Evolutionary conservation across 2,329 filamentous ascomycete species (phyloP).

Genomic region (Colletotrichum tropicale): DNA sequence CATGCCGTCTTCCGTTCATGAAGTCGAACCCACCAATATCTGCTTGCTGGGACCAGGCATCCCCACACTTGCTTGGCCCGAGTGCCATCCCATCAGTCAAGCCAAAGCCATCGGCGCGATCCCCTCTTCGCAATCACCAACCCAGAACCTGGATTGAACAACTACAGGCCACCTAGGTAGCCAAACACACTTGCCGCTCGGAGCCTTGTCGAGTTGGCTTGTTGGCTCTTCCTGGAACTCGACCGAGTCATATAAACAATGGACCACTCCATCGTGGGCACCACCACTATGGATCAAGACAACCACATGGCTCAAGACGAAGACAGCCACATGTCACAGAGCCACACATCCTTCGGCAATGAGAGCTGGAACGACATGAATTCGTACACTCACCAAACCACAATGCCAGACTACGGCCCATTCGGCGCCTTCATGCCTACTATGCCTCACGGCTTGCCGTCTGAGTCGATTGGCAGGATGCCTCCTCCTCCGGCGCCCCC

Average conservation of each 20-base stretch:
- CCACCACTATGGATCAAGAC: slow-evolving; percentile 51
- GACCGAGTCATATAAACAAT: slow-evolving; percentile 33
- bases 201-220: background rate
- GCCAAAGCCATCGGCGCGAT: slow-evolving; percentile 12
- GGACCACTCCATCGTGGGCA: slow-evolving; percentile 50
- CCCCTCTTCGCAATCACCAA: slow-evolving; percentile 10
- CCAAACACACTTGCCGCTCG: background rate
- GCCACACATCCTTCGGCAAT: slow-evolving; percentile 43
- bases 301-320: slow-evolving; percentile 48
- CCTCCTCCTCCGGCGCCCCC: slow-evolving; percentile 63
- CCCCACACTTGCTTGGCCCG: slow-evolving; percentile 32
- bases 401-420: slow-evolving; percentile 71
- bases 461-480: slow-evolving; percentile 56
- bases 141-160: slow-evolving; percentile 8
- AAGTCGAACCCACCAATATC: slow-evolving; percentile 38
- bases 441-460: slow-evolving; percentile 50
- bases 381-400: slow-evolving; percentile 67
- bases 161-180: background rate
- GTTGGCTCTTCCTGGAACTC: background rate
- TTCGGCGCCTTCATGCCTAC: slow-evolving; percentile 60
- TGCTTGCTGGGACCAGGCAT: slow-evolving; percentile 32
- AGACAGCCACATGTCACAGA: slow-evolving; percentile 30
- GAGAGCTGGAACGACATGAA: slow-evolving; percentile 62
- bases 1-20: slow-evolving; percentile 50
- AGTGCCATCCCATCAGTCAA: slow-evolving; percentile 16